Evolutionary conservation across 768 basidiomycete species (phyloP), one percentile per base, ranked within the genome.

Genomic region (Tubosaeta sp.): DNA sequence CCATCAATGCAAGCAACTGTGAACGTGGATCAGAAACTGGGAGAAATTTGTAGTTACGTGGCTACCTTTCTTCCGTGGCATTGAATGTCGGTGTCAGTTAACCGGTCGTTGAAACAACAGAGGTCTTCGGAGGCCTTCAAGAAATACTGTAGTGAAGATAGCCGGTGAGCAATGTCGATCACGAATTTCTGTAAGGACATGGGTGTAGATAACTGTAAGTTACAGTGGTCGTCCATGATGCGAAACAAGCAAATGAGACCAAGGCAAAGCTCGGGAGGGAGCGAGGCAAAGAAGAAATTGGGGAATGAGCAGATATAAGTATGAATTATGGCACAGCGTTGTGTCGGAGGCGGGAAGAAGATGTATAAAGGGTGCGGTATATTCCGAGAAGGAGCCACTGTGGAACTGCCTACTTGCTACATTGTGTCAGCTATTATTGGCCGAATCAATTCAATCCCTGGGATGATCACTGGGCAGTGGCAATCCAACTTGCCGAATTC

Each of bases 1-100:
- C 80, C 43, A 75, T 68, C 53, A 82, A 57, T 22, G 71, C 66
- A 46, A 82, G 70, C 46, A 82, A 69, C 81, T 82, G 56, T 44
- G 27, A 46, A 48, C n/a, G 29, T 41, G 27, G 14, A 25, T 59
- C 31, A 60, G 52, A 56, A 47, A 50, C 39, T 17, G 49, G 37
- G 46, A 25, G 5, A 3, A 19, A 42, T 17, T 37, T 22, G 39
- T 35, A 34, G 2, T 19, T 25, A 2, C 17, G n/a, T 5, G 12
- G 41, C 39, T 45, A 65, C 69, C 60, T 69, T 69, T 60, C 66
- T 62, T 26, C 55, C 59, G 13, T 69, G 60, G 12, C 46, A 43
- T 38, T 59, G 58, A 33, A 71, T 45, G 49, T 66, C 59, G 12
- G 41, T 41, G 39, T 60, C 54, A 42, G 63, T 54, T 33, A 62